Evolutionary conservation across 371 early-diverging fungal genomes (phyloP), one percentile per base, ranked within the genome.

Genomic region (Syncephalastrum monosporum): DNA sequence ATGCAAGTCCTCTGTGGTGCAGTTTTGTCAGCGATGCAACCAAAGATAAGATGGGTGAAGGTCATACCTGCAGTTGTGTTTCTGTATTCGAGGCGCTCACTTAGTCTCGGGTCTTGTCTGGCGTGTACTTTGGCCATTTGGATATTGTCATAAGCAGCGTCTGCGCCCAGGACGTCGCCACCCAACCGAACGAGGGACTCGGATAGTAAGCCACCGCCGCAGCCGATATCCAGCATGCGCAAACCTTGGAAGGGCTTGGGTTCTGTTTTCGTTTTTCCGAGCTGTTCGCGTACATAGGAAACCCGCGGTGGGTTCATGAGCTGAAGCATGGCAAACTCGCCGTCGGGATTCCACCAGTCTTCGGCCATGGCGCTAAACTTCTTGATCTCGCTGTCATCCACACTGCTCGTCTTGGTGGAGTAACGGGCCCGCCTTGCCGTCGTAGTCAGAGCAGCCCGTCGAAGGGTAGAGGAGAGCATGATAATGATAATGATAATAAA

Each of bases 291-390:
- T 42, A 97, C 85, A 69, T 92, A 97, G 23, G 79, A 68, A 5
- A 93, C 81, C 15, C 98, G 86, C 10, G 90, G 78, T 3, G 89
- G 87, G 65, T 96, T 97, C 91, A 97, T 89, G 42, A 85, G 71
- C 60, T 97, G 97, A 1, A 97, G 81, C 84, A 95, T 84, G 50
- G 76, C 83, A 70, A 92, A 93, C 44, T 89, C 87, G 3, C 98
- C 97, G 27, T 76, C 65, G 10, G 95, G 91, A 62, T 94, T 86
- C 96, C 97, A 97, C 98, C 98, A 97, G 58, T 89, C 83, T 13
- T 75, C 71, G 43, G 93, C 80, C 55, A 90, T 82, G 17, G 67
- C 77, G 16, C 82, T 77, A 65, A 97, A 97, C 65, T 95, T 95
- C 46, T 79, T 71, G 24, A 97, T 75, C 65, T 97, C 98, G 4